Evolutionary conservation across 1,284 basidiomycete genomes (phyloP).

Genomic region (Hemileia vastatrix): DNA sequence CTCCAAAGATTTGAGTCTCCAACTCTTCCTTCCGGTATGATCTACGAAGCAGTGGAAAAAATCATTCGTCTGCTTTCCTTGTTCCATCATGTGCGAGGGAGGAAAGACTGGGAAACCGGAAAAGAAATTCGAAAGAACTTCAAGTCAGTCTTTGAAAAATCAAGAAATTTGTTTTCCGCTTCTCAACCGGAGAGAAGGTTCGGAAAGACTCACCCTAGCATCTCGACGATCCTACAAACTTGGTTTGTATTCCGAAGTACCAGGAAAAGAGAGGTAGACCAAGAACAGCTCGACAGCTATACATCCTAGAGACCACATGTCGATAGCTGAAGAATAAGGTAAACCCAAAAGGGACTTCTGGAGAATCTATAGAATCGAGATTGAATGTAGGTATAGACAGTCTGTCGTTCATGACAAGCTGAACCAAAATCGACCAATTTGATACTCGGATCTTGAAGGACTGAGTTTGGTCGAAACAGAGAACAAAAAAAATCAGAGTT

Average conservation of each 20-base stretch:
- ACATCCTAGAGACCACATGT: slow-evolving; percentile 45
- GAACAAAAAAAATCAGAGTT: background rate
- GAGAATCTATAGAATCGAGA: slow-evolving; percentile 43
- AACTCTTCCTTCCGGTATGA: slow-evolving; percentile 36
- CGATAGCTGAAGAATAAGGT: slow-evolving; percentile 41
- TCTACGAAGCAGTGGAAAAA: slow-evolving; percentile 39
- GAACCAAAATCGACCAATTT: slow-evolving; percentile 44
- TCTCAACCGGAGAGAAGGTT: too few relatives aligned
- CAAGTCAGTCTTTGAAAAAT: too few relatives aligned
- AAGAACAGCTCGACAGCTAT: slow-evolving; percentile 44
- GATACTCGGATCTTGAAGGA: slow-evolving; percentile 40
- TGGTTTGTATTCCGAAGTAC: slow-evolving; percentile 45
- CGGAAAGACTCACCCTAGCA: slow-evolving; percentile 34
- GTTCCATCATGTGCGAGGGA: slow-evolving; percentile 40
- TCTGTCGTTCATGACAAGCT: slow-evolving; percentile 43
- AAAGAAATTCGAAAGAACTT: background rate
- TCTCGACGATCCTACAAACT: slow-evolving; percentile 40
- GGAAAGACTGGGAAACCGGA: slow-evolving; percentile 26
- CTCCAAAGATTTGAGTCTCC: slow-evolving; percentile 39
- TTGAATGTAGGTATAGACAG: slow-evolving; percentile 44
- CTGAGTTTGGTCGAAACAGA: background rate
- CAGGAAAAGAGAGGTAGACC: slow-evolving; percentile 40
- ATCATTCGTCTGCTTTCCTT: slow-evolving; percentile 42
- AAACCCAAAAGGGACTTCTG: slow-evolving; percentile 41
- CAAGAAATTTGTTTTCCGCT: too few relatives aligned